Conservation (phyloP, 2,329 filamentous ascomycete genomes). For the Blastomyces silverae region DNA sequence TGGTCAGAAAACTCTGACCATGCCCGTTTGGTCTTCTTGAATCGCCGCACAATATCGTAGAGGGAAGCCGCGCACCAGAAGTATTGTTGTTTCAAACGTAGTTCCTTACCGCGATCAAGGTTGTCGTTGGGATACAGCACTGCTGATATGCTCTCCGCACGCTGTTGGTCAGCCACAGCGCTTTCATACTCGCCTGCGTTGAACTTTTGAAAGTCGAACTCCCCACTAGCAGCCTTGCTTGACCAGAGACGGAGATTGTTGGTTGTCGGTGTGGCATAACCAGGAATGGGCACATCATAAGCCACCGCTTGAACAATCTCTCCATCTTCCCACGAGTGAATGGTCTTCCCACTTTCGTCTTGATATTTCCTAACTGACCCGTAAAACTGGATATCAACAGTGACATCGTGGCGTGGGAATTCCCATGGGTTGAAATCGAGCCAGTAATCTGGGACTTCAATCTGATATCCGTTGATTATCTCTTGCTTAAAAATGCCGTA, state of each 20-base stretch:
- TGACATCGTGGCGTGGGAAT: conserved; percentile 90
- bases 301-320: conserved; percentile 88
- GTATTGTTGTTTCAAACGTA: conserved; percentile 97
- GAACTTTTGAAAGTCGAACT: conserved; percentile 99
- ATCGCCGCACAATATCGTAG: conserved; percentile 90
- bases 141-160: conserved; percentile 96
- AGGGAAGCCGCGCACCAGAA: conserved; percentile 98
- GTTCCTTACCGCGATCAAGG: conserved; percentile 90
- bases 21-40: conserved; percentile 90
- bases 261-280: conserved; percentile 80
- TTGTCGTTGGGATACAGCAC: conserved; percentile 98
- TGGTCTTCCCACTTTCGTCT: conserved; percentile 69
- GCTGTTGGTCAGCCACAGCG: conserved; percentile 95
- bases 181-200: conserved; percentile 97
- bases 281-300: conserved; percentile 88
- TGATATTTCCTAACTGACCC: conserved; percentile 68
- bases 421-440: conserved; percentile 99
- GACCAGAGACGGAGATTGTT: conserved; percentile 98
- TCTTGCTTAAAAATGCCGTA: conserved; percentile 99
- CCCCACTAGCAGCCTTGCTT: conserved; percentile 91
- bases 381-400: conserved; percentile 95
- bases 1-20: conserved; percentile 93
- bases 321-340: conserved; percentile 79
- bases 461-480: conserved; percentile 95
- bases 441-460: conserved; percentile 98